Evolutionary conservation across 164 flowering plant species (phyloP), one percentile per base, ranked within the genome.

Genomic region (Taxillus chinensis): DNA sequence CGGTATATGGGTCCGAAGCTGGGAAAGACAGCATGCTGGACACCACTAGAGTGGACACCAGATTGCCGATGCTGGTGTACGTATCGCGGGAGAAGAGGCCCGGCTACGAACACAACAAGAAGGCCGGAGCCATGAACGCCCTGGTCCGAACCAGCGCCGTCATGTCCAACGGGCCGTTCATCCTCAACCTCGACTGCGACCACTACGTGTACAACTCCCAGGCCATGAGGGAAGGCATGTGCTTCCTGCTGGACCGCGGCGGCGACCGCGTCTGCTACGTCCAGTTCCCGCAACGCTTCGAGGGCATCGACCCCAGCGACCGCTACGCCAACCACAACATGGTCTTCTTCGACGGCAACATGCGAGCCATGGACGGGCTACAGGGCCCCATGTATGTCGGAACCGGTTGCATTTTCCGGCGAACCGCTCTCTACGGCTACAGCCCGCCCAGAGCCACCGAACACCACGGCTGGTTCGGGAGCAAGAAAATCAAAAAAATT

Each of bases 371-470:
- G 12, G 98, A 92, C 69, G 96, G 98, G 37, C 59, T 92, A 38
- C 98, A 92, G 62, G 98, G 98, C 39, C 98, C 98, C 1, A 83
- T 92, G 89, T 92, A 92, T 68, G 96, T 92, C 0, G 98, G 98
- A 2, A 92, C 98, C 0, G 98, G 98, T 58, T 92, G 96, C 79
- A 75, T 92, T 51, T 92, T 92, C 71, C 53, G 98, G 39, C 74
- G 98, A 66, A 82, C 77, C 14, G 96, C 98, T 27, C 75, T 92
- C 0, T 92, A 92, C 39, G 96, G 98, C 8, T 89, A 87, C 55
- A 84, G 84, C 66, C 98, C 98, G 45, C 96, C 98, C 0, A 71
- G 96, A 68, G 83, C 95, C 46, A 87, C 95, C 2, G 95, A 89
- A 55, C 92, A 87, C 51, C 78, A 45, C 58, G 98, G 98, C 2